phyloP scores from a whole-genome alignment of 805 yeast genomes.

The Blastobotrys mokoenaii region DNA sequence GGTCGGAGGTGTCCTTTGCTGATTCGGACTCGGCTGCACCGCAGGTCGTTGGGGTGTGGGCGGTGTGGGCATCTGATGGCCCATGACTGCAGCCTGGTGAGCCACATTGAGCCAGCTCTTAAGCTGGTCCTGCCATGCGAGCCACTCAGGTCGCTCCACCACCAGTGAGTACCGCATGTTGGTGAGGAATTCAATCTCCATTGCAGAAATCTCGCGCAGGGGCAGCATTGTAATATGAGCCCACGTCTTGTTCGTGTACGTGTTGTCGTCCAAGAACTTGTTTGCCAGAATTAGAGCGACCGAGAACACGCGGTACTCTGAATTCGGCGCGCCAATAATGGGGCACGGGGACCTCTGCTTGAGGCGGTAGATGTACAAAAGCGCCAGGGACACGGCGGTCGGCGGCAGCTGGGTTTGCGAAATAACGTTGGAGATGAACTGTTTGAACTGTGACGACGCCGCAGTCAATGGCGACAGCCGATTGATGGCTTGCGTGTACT shows the following conservation, averaged over 20 bases:
- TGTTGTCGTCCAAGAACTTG: slow-evolving; percentile 88
- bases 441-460: slow-evolving; percentile 16
- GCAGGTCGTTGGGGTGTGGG: background rate
- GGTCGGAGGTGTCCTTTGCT: background rate
- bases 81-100: slow-evolving; percentile 1
- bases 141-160: slow-evolving; percentile 28
- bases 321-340: slow-evolving; percentile 23
- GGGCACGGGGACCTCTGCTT: slow-evolving; percentile 17
- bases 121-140: slow-evolving; percentile 17
- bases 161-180: slow-evolving; percentile 50
- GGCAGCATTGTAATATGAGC: slow-evolving; percentile 75
- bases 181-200: slow-evolving; percentile 62
- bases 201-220: slow-evolving; percentile 44
- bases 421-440: slow-evolving; percentile 23
- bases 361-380: slow-evolving; percentile 27
- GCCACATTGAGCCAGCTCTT: slow-evolving; percentile 17
- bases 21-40: background rate
- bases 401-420: slow-evolving; percentile 26
- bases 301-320: slow-evolving; percentile 37
- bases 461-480: slow-evolving; percentile 4
- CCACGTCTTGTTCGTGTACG: slow-evolving; percentile 89
- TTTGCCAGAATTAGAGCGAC: slow-evolving; percentile 73
- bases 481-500: background rate
- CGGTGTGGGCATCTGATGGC: too few relatives aligned
- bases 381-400: slow-evolving; percentile 25